These are phyloP conservation scores for Paramyrothecium sp. DNA, from an alignment of 2,329 filamentous ascomycete species.

Conservation along the genomic window DNA sequence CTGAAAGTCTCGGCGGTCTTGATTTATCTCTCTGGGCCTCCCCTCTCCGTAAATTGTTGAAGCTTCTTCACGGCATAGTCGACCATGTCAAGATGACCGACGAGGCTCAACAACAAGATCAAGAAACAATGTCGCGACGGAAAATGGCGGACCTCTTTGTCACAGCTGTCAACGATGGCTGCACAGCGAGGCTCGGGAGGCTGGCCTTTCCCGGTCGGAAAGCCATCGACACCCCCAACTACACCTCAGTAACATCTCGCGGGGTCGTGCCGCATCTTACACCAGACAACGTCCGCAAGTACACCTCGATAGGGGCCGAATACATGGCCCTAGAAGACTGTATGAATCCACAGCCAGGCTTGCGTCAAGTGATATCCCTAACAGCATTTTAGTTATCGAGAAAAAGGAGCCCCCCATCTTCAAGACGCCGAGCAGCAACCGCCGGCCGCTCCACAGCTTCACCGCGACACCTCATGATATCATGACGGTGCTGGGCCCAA, in stretches of 20 bases:
- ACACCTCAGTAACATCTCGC: conserved; percentile 76
- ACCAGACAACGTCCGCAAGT: conserved; percentile 72
- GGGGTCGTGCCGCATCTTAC: conserved; percentile 86
- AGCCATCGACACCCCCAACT: conserved; percentile 79
- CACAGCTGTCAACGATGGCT: conserved; percentile 33
- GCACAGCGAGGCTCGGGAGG: conserved; percentile 63
- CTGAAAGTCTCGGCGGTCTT: too few species aligned
- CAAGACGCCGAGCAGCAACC: conserved; percentile 35
- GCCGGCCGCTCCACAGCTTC: conserved; percentile 71
- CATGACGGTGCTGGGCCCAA: conserved; percentile 71
- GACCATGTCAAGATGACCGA: conserved; percentile 27
- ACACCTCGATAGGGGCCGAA: conserved; percentile 64
- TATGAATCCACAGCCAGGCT: conserved; percentile 43
- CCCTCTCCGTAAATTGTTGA: too few species aligned
- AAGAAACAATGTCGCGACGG: conserved; percentile 18
- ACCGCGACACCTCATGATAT: conserved; percentile 66
- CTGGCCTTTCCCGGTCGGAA: conserved; percentile 61
- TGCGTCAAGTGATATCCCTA: conserved; percentile 4
- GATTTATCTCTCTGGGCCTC: too few species aligned
- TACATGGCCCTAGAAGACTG: conserved; percentile 93
- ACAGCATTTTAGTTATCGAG: conserved; percentile 50
- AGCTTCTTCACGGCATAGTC: background rate
- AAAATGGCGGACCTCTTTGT: conserved; percentile 46
- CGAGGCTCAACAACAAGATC: conserved; percentile 12
- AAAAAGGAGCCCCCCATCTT: conserved; percentile 49